Percentiles rank a stretch among this genome's conserved stretches.
These are phyloP conservation scores for Solanum chiquidenum DNA, from an alignment of 257 asterid genomes.

Conservation along the genomic window DNA sequence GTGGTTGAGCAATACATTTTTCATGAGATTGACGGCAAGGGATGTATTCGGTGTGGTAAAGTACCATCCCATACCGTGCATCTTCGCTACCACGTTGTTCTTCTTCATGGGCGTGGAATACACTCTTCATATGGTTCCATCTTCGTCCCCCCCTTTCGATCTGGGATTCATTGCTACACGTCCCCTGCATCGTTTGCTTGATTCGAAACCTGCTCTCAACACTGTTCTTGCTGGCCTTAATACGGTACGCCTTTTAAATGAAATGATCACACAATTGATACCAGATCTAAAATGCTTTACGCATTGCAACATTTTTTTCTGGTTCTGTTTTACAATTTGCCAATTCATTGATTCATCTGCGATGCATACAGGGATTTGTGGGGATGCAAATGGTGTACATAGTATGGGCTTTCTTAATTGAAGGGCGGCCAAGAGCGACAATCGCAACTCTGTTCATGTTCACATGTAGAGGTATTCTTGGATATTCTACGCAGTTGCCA, in stretches of 20 bases:
- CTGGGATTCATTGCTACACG: slow-evolving; percentile 54
- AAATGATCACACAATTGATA: neutral
- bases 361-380: slow-evolving; percentile 49
- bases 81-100: slow-evolving; percentile 30
- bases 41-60: slow-evolving; percentile 25
- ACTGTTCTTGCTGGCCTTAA: slow-evolving; percentile 58
- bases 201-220: slow-evolving; percentile 47
- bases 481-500: slow-evolving; percentile 88
- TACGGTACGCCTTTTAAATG: slow-evolving; percentile 28
- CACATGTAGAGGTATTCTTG: slow-evolving; percentile 89
- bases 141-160: slow-evolving; percentile 54
- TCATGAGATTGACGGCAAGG: slow-evolving; percentile 21
- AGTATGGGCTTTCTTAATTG: slow-evolving; percentile 68
- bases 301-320: neutral
- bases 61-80: slow-evolving; percentile 53
- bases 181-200: slow-evolving; percentile 38
- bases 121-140: slow-evolving; percentile 50
- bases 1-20: slow-evolving; percentile 11
- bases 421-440: slow-evolving; percentile 79
- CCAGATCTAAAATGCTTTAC: neutral
- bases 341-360: neutral
- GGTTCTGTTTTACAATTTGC: neutral
- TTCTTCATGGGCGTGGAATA: slow-evolving; percentile 65
- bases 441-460: slow-evolving; percentile 85
- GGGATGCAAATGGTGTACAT: slow-evolving; percentile 78